Base-by-base conservation (phyloP, 768 basidiomycete genomes). In the Lentinula raphanica region DNA sequence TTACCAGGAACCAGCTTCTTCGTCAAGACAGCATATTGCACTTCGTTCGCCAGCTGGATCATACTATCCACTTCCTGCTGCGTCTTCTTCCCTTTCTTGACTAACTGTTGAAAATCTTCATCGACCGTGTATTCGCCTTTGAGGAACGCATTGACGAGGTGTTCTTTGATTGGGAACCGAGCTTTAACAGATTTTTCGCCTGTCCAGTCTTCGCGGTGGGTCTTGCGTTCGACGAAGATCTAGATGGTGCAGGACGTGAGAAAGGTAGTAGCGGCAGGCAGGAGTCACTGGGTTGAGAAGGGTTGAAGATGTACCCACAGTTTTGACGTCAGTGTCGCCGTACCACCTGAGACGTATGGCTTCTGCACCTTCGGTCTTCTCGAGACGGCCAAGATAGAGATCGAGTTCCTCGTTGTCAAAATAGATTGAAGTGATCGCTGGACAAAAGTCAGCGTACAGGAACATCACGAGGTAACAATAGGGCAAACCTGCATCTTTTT, bases 131-230 rank as follows among this genome's bases (percentile, higher is more conserved):
- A 89, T 67, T 92, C 87, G 17, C 97, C 97, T 21, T 80, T 77
- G 39, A 97, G 72, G 77, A 94, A 99, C 15, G 89, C 86, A 67
- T 98, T 96, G 64, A 98, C 87, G 46, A 90, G 84, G 60, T 93
- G 85, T 68, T 98, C 96, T 68, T 96, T 94, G 70, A 99, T 87
- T 2, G 92, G 86, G 75, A 98, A 98, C 11, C 95, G 90, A 13
- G 94, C 91, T 72, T 98, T 99, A 68, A 98, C 95, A 9, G 92
- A 94, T 72, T 98, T 98, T 72, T 99, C 96, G 32, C 97, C 97
- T 0, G 96, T 98, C 97, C 97, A 99, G 67, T 99, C 97, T 72
- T 99, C 97, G 56, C 94, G 84, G 69, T 99, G 90, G 0, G 90
- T 93, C 72, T 93, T 93, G 40, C 90, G 88, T 72, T 93, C 90